Conservation (phyloP, 1,139 yeast species). For the Magnusiomyces suaveolens region DNA sequence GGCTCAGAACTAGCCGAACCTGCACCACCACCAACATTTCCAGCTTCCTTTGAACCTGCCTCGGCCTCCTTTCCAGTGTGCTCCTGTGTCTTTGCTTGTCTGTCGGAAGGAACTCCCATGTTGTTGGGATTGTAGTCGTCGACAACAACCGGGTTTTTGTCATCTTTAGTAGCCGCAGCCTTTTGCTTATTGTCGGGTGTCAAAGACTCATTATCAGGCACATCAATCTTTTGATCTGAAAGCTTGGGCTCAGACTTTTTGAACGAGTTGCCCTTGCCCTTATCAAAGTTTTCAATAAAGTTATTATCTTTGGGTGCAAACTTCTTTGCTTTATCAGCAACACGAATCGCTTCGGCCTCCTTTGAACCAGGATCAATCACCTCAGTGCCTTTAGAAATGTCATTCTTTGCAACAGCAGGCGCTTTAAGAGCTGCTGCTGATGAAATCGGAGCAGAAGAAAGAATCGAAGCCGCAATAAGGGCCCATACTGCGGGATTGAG, state of each 20-base stretch:
- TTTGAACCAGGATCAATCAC: constrained; percentile 28
- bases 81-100: constrained; percentile 14
- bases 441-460: constrained; percentile 10
- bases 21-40: not conserved
- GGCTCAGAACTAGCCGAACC: not conserved
- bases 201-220: constrained; percentile 21
- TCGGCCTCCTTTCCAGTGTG: constrained; percentile 13
- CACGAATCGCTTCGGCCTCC: constrained; percentile 25
- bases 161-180: constrained; percentile 22
- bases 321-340: constrained; percentile 29
- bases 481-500: constrained; percentile 12
- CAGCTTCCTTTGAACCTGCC: not conserved
- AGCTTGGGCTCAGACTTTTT: constrained; percentile 28
- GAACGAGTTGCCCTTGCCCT: constrained; percentile 24
- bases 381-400: constrained; percentile 25
- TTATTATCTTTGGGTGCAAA: constrained; percentile 33
- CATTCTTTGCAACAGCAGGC: not conserved
- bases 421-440: constrained; percentile 13
- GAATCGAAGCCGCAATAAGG: constrained; percentile 8
- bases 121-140: constrained; percentile 35
- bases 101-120: constrained; percentile 28
- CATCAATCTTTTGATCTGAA: constrained; percentile 23
- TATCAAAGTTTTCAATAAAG: constrained; percentile 22
- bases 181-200: constrained; percentile 22
- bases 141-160: constrained; percentile 28